These are phyloP conservation scores for Coemansia sp. DNA, from an alignment of 192 early-diverging fungal species.

Conservation along the genomic window DNA sequence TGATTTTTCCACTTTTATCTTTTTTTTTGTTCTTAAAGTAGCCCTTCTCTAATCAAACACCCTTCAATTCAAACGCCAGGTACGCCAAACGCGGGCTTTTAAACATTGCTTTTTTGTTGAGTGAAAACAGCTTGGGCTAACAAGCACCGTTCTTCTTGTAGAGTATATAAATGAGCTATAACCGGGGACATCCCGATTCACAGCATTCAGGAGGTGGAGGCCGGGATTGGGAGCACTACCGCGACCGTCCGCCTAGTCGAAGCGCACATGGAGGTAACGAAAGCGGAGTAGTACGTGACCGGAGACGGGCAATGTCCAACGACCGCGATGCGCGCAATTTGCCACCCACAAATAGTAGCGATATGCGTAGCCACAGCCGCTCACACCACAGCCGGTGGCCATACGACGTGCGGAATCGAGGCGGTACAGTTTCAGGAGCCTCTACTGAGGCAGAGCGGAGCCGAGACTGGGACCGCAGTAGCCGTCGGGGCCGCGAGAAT, in stretches of 20 bases:
- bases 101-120: background rate
- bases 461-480: conserved; percentile 3
- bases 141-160: background rate
- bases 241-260: conserved; percentile 17
- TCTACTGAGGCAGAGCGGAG: conserved; percentile 7
- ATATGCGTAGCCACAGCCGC: conserved; percentile 11
- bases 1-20: conserved; percentile 5
- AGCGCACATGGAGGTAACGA: background rate
- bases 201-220: conserved; percentile 10
- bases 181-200: conserved; percentile 29
- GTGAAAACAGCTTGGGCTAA: background rate
- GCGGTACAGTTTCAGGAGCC: conserved; percentile 8
- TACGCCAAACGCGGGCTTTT: background rate
- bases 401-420: conserved; percentile 18
- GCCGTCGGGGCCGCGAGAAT: conserved; percentile 17
- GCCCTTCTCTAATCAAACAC: background rate
- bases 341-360: background rate
- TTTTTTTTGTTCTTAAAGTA: conserved; percentile 4
- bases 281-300: conserved; percentile 17
- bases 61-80: conserved; percentile 1
- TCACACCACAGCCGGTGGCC: conserved; percentile 17
- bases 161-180: conserved; percentile 27
- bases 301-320: conserved; percentile 13
- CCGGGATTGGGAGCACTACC: conserved; percentile 22
- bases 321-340: conserved; percentile 15